Evolutionary conservation across 2,329 filamentous ascomycete species (phyloP), one percentile per base, ranked within the genome.

Genomic region (Macroventuria anomochaeta): DNA sequence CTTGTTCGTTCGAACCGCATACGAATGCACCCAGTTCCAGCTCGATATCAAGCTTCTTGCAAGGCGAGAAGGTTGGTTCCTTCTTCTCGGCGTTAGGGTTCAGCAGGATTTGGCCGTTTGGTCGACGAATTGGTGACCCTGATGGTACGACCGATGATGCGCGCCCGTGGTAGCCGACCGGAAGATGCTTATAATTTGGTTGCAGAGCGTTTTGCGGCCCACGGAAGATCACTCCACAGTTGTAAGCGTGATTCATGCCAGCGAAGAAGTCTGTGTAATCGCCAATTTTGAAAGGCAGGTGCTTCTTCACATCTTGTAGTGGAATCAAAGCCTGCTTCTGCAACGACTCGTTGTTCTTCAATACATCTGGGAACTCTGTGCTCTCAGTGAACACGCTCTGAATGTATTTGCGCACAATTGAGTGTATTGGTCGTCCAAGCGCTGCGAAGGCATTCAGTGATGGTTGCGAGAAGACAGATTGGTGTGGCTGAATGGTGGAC

Each of bases 181-280:
- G 91, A 1, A 96, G 78, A 64, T 92, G 88, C 53, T 83, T 89
- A 73, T 95, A 96, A 71, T 93, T 95, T 23, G 88, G 87, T 71
- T 92, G 88, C 20, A 95, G 78, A 0, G 89, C 89, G 64, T 90
- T 88, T 34, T 84, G 80, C 0, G 86, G 82, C 0, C 88, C 89
- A 36, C 90, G 84, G 76, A 93, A 91, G 57, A 93, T 80, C 10
- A 82, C 80, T 3, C 89, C 89, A 13, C 88, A 82, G 53, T 87
- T 88, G 76, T 85, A 88, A 15, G 90, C 90, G 75, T 95, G 90
- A 70, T 93, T 88, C 59, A 88, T 77, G 12, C 90, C 90, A 8
- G 88, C 90, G 69, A 91, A 95, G 77, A 95, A 95, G 74, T 95
- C 90, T 1, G 90, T 91, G 72, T 93, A 95, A 72, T 93, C 90